Evolutionary conservation across 2,329 filamentous ascomycete genomes (phyloP).

Genomic region (Knufia fluminis): DNA sequence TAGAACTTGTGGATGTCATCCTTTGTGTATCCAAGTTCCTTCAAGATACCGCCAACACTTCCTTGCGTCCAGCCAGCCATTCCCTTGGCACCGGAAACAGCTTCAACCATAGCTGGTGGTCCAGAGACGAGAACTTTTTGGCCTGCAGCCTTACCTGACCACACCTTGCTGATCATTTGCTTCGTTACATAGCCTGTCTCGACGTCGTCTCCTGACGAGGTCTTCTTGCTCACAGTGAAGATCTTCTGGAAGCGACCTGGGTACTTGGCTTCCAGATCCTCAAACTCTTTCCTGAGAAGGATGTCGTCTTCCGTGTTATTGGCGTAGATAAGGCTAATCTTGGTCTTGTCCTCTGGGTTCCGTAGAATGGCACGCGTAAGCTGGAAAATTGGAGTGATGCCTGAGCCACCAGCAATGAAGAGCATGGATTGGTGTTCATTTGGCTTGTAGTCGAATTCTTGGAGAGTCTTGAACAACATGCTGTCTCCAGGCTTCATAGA

Average conservation of each 20-base stretch:
- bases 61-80: slow-evolving; percentile 27
- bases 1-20: slow-evolving; percentile 53
- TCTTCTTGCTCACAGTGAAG: slow-evolving; percentile 47
- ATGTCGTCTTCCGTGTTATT: slow-evolving; percentile 57
- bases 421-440: slow-evolving; percentile 43
- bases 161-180: slow-evolving; percentile 45
- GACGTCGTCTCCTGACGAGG: slow-evolving; percentile 30
- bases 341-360: slow-evolving; percentile 53
- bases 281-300: slow-evolving; percentile 48
- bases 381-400: slow-evolving; percentile 63
- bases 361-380: slow-evolving; percentile 53
- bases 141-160: slow-evolving; percentile 28
- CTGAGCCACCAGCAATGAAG: slow-evolving; percentile 61
- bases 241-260: slow-evolving; percentile 49
- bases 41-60: slow-evolving; percentile 42
- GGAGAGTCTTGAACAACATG: slow-evolving; percentile 50
- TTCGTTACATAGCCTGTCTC: slow-evolving; percentile 51
- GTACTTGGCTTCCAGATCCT: slow-evolving; percentile 39
- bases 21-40: slow-evolving; percentile 49
- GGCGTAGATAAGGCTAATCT: slow-evolving; percentile 56
- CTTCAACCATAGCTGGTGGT: slow-evolving; percentile 56
- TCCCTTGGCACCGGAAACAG: slow-evolving; percentile 41
- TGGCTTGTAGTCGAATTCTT: slow-evolving; percentile 46
- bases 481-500: slow-evolving; percentile 53
- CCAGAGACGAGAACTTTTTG: slow-evolving; percentile 60